These are phyloP conservation scores for Solanum pimpinellifolium DNA, from an alignment of 257 asterid genomes.

Conservation along the genomic window DNA sequence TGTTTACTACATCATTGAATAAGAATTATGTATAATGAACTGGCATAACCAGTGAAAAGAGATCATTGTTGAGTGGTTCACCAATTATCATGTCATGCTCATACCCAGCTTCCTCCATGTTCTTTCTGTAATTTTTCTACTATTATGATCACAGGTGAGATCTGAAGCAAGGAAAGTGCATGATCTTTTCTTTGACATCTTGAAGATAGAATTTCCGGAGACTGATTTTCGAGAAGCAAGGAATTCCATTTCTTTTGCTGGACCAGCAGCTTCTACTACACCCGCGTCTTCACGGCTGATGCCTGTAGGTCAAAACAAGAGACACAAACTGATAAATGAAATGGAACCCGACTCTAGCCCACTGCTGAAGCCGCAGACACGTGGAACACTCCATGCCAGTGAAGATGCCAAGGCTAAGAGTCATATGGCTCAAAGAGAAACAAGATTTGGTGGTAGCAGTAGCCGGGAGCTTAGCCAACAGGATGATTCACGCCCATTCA, in stretches of 20 bases:
- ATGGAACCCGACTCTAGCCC: conserved; percentile 44
- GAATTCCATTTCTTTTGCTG: conserved; percentile 52
- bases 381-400: conserved; percentile 26
- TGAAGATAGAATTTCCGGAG: conserved; percentile 73
- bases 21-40: not conserved
- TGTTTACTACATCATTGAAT: not conserved
- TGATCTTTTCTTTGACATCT: conserved; percentile 88
- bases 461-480: conserved; percentile 35
- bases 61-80: not conserved
- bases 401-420: conserved; percentile 39
- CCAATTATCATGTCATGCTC: not conserved
- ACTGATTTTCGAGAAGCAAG: conserved; percentile 76
- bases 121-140: not conserved
- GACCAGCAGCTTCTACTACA: conserved; percentile 24
- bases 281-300: conserved; percentile 52
- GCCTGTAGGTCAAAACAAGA: conserved; percentile 40
- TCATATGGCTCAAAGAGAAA: conserved; percentile 36
- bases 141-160: conserved; percentile 52
- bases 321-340: conserved; percentile 37
- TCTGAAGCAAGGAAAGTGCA: conserved; percentile 89
- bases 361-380: conserved; percentile 52
- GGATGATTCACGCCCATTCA: conserved; percentile 41
- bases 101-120: not conserved
- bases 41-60: not conserved
- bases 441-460: conserved; percentile 34